These are phyloP conservation scores for Rhodamnia rubescens DNA, from an alignment of 345 rosid species.

Conservation along the genomic window DNA sequence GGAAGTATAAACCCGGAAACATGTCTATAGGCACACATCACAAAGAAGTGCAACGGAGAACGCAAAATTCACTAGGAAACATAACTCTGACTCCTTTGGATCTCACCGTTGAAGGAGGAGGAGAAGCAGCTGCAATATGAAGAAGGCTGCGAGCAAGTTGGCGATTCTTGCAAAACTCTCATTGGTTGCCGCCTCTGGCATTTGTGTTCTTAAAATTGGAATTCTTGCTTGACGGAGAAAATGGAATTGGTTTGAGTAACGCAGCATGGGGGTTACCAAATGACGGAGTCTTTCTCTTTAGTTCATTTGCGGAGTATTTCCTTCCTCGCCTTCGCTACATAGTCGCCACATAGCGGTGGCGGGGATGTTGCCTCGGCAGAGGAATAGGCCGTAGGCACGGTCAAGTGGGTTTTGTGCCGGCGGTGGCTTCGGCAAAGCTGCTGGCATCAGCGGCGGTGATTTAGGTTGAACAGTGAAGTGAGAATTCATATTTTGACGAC, in stretches of 20 bases:
- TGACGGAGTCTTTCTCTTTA: not conserved
- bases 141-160: no score
- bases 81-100: not conserved
- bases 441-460: not conserved
- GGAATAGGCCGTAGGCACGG: slow-evolving; percentile 12
- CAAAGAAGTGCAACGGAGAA: no score
- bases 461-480: not conserved
- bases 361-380: slow-evolving; percentile 21
- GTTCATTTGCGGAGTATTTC: slow-evolving; percentile 5
- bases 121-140: not conserved
- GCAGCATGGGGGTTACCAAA: slow-evolving; percentile 15
- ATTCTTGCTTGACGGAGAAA: not conserved
- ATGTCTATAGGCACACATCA: no score
- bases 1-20: no score
- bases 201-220: no score
- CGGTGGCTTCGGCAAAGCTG: slow-evolving; percentile 6
- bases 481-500: not conserved
- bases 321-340: slow-evolving; percentile 4
- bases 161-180: no score
- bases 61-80: no score
- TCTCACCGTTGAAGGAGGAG: not conserved
- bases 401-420: not conserved
- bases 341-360: not conserved
- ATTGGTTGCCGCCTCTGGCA: no score
- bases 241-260: slow-evolving; percentile 5